Evolutionary conservation across 2,329 filamentous ascomycete species (phyloP).

Genomic region (Raffaelea arxii): DNA sequence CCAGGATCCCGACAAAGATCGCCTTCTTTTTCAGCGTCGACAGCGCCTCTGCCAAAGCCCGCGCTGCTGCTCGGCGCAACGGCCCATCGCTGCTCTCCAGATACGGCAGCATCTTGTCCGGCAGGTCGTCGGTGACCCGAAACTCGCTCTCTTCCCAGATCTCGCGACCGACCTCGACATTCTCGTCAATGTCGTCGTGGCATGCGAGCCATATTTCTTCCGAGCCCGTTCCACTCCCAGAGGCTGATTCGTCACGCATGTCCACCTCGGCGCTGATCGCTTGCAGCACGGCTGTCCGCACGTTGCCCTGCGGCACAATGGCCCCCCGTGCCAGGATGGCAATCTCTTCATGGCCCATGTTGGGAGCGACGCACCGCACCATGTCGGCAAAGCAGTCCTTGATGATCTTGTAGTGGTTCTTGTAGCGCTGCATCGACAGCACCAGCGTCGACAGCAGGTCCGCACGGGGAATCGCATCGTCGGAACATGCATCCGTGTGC

Average conservation of each 20-base stretch:
- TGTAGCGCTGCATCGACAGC: conserved; percentile 75
- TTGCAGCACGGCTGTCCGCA: conserved; percentile 78
- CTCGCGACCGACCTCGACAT: conserved; percentile 68
- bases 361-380: conserved; percentile 74
- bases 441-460: conserved; percentile 66
- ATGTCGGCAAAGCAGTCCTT: conserved; percentile 88
- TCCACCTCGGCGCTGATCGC: conserved; percentile 88
- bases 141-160: conserved; percentile 96
- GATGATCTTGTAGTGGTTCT: conserved; percentile 88
- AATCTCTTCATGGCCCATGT: conserved; percentile 65
- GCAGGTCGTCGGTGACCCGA: conserved; percentile 53
- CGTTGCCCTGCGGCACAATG: conserved; percentile 69
- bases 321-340: conserved; percentile 64
- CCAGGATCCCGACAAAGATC: conserved; percentile 36
- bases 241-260: conserved; percentile 75
- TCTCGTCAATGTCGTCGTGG: conserved; percentile 85
- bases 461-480: conserved; percentile 65
- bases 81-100: conserved; percentile 71
- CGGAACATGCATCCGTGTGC: conserved; percentile 71
- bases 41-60: conserved; percentile 68
- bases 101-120: conserved; percentile 64
- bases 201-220: conserved; percentile 90
- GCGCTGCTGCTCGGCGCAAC: conserved; percentile 72
- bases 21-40: conserved; percentile 50
- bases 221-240: too few relatives aligned